Evolutionary conservation across 192 early-diverging fungal genomes (phyloP), one percentile per base, ranked within the genome.

Genomic region (Spizellomyces sp.): DNA sequence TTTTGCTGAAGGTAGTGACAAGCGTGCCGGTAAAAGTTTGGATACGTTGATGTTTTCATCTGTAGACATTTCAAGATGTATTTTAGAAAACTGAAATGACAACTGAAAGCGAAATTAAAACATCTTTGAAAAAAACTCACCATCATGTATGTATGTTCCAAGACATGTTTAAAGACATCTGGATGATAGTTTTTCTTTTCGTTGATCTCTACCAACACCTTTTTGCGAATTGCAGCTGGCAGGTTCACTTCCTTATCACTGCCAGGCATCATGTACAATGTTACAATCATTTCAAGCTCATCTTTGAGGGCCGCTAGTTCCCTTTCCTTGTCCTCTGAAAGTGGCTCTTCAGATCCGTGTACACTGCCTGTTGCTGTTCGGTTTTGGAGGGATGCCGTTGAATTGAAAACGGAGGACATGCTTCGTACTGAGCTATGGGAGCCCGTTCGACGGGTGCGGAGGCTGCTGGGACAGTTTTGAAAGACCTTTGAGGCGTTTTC

Each of bases 101-200:
- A 22, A 60, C 2, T 60, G 27, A 15, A 64, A 43, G 42, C 9
- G 45, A 8, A 52, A 42, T 44, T 12, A 64, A 48, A n/a, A 64
- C 12, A 61, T 14, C 6, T n/a, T 43, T 5, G 9, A 68, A 45
- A 68, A 70, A 8, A 22, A 63, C 47, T 45, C 64, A 74, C 71
- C 66, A 78, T 68, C 21, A 59, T 10, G 58, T 73, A 74, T 19
- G 64, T 60, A n/a, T 78, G 66, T 58, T 78, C 72, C 66, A 75
- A 10, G 10, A 65, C 63, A 21, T 52, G 21, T 14, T 59, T 66
- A 27, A 78, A 78, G 44, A 78, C 50, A 64, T 78, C 76, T 15
- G 76, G 76, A 60, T 78, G 76, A 54, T 63, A 78, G 47, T 78
- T 78, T 64, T 69, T 69, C 45, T 67, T 69, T 17, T 78, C 76